Percentiles rank a stretch among this genome's conserved stretches.
Evolutionary conservation across 2,329 filamentous ascomycete genomes (phyloP).

Genomic region (Xylariaceae sp.): DNA sequence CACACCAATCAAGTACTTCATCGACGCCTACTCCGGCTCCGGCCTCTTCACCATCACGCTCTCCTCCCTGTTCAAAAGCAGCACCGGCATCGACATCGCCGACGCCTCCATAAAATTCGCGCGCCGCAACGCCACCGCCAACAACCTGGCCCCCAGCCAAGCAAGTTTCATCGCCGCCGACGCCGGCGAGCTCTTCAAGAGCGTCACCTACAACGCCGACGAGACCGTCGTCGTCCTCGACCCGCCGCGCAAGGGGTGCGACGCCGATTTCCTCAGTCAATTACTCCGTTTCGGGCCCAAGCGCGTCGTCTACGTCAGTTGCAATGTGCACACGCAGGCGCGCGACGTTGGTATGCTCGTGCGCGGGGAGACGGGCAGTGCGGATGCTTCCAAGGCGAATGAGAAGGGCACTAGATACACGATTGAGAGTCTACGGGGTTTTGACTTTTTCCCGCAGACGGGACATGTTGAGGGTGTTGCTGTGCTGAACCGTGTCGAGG

Average conservation of each 20-base stretch:
- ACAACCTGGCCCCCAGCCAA: slow-evolving; percentile 60
- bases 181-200: slow-evolving; percentile 74
- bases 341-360: slow-evolving; percentile 87
- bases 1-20: slow-evolving; percentile 60
- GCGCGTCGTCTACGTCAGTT: slow-evolving; percentile 88
- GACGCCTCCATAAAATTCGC: slow-evolving; percentile 73
- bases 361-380: slow-evolving; percentile 51
- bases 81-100: slow-evolving; percentile 87
- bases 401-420: slow-evolving; percentile 54
- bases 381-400: slow-evolving; percentile 32
- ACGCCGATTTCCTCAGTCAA: slow-evolving; percentile 76
- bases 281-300: slow-evolving; percentile 70
- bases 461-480: slow-evolving; percentile 65
- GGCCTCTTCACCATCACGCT: slow-evolving; percentile 96
- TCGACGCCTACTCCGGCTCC: slow-evolving; percentile 96
- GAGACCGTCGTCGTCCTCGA: slow-evolving; percentile 94
- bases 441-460: slow-evolving; percentile 95
- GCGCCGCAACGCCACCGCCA: slow-evolving; percentile 69
- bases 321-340: slow-evolving; percentile 97
- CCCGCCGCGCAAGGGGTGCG: slow-evolving; percentile 93
- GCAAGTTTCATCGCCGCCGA: slow-evolving; percentile 87
- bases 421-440: slow-evolving; percentile 85
- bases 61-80: slow-evolving; percentile 74
- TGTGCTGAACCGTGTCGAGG: slow-evolving; percentile 54
- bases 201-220: slow-evolving; percentile 65